Base-by-base conservation (phyloP, 805 yeast species). In the Saccharomycopsis selenospora region DNA sequence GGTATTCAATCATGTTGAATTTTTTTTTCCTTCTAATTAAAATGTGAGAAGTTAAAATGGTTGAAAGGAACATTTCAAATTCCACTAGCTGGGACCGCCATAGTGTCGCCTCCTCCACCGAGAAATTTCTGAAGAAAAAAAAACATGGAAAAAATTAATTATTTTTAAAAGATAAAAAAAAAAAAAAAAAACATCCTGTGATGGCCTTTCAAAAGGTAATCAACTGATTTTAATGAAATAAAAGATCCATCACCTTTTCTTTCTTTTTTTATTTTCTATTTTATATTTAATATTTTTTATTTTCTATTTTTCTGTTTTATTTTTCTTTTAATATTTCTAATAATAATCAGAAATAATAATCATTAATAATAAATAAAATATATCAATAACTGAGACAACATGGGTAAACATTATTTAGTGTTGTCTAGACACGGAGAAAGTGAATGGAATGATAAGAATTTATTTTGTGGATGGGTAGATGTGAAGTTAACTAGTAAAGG, bases 391-490 rank as follows among this genome's bases (percentile, higher is more conserved):
- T 14, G n/a, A n/a, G n/a, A 28, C n/a, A 28, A 28, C 10, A 28
- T 28, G 30, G 30, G 30, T 11, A 28, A 28, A 4, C 55, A 58
- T 30, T 73, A 72, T 55, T 65, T 80, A 52, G 69, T 81, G 46
- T 66, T 85, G 51, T 73, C 85, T 47, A 78, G 95, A 66, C 95
- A 85, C 70, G 95, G 95, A 3, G 85, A 85, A 63, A 81, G 89
- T 60, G 81, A 79, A 59, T 79, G 87, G 79, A 85, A 85, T 62
- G 79, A 82, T 61, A 76, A 76, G 60, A 79, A 83, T 65, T 70
- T 78, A 55, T 85, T 85, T 66, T 84, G 93, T 63, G 95, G 95
- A 17, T 85, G 95, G 95, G 79, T 83, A 26, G 91, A 85, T 66
- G 82, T 84, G 28, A 71, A 74, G 50, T 69, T 85, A 57, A 80